These are phyloP conservation scores for Polytrichum formosum DNA, from an alignment of 225 moss, liverwort and hornwort genomes.

Conservation along the genomic window DNA sequence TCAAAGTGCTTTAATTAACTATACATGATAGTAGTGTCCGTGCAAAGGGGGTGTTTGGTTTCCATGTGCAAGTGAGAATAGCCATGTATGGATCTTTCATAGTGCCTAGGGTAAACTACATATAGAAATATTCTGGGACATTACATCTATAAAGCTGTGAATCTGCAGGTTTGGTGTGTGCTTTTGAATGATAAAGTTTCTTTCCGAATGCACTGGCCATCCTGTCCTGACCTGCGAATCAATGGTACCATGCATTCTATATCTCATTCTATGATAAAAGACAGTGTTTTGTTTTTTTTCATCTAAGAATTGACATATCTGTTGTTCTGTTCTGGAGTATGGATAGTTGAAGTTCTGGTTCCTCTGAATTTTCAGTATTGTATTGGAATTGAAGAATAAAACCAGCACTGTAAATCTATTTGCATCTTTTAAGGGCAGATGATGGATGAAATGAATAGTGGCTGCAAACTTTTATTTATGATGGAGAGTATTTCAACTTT, in stretches of 20 bases:
- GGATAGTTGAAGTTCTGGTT: background rate
- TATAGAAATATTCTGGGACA: background rate
- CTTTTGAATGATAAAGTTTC: constrained; percentile 96
- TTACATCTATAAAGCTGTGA: background rate
- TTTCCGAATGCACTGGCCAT: constrained; percentile 98
- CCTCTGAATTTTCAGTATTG: background rate
- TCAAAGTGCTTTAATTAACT: too few relatives aligned
- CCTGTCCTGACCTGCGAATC: constrained; percentile 76
- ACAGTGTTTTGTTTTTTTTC: background rate
- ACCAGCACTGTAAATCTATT: too few relatives aligned
- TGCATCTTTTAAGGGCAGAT: too few relatives aligned
- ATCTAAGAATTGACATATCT: background rate
- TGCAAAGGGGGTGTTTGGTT: too few relatives aligned
- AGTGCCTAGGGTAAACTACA: too few relatives aligned
- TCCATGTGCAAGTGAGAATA: too few relatives aligned
- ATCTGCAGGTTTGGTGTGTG: constrained; percentile 95
- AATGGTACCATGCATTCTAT: constrained; percentile 55
- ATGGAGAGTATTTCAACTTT: too few relatives aligned
- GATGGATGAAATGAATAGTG: too few relatives aligned
- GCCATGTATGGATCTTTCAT: too few relatives aligned
- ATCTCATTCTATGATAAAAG: background rate
- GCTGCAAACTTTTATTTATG: too few relatives aligned
- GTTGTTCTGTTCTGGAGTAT: background rate
- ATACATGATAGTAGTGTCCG: too few relatives aligned
- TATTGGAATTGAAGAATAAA: too few relatives aligned